phyloP scores from a whole-genome alignment of 2,329 filamentous ascomycete species.

The Fusarium sambucinum region DNA sequence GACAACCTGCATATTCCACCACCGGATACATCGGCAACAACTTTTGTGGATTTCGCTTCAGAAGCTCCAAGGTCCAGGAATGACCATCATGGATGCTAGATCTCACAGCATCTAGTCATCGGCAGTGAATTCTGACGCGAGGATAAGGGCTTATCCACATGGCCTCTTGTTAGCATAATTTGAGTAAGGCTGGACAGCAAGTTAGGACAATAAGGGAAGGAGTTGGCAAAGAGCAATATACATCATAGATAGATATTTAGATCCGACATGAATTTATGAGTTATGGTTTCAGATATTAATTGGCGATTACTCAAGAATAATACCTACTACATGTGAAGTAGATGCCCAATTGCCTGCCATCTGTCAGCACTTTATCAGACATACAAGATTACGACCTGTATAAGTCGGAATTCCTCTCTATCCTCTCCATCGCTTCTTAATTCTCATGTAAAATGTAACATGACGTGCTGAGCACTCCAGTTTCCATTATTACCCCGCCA shows the following conservation, averaged over 20 bases:
- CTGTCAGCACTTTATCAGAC: neutral
- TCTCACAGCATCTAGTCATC: neutral
- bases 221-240: too few relatives aligned
- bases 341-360: neutral
- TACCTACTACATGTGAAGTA: neutral
- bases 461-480: slow-evolving; percentile 20
- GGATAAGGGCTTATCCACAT: neutral
- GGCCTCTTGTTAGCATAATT: too few relatives aligned
- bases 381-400: neutral
- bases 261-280: neutral
- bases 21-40: neutral
- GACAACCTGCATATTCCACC: neutral
- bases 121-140: too few relatives aligned
- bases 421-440: too few relatives aligned
- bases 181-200: neutral
- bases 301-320: too few relatives aligned
- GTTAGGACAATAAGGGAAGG: fast-evolving
- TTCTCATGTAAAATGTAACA: neutral
- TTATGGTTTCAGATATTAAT: too few relatives aligned
- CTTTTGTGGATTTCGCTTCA: too few relatives aligned
- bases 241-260: neutral
- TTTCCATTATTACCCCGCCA: slow-evolving; percentile 45
- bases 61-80: neutral
- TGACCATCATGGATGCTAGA: neutral
- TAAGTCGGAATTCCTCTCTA: neutral